Conservation (phyloP, 2,329 filamentous ascomycete genomes). For the Verticillium tricorpus region DNA sequence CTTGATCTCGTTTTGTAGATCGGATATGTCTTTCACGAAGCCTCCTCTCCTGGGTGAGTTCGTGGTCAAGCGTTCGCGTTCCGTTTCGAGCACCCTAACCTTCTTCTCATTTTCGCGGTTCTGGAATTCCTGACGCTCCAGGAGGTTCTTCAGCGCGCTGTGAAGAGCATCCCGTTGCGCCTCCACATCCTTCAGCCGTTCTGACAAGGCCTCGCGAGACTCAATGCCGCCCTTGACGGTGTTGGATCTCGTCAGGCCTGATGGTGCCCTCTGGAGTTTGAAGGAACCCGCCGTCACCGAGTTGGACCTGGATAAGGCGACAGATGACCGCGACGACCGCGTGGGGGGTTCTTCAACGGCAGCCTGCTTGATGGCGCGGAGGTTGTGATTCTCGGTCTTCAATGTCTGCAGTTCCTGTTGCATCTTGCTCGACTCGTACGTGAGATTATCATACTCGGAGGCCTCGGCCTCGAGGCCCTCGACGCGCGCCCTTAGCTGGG, state of each 20-base stretch:
- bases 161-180: slow-evolving; percentile 91
- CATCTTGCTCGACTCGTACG: slow-evolving; percentile 78
- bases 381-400: slow-evolving; percentile 59
- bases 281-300: slow-evolving; percentile 57
- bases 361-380: slow-evolving; percentile 38
- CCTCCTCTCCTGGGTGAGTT: slow-evolving; percentile 68
- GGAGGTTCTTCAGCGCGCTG: slow-evolving; percentile 75
- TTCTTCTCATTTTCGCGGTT: slow-evolving; percentile 79
- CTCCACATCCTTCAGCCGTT: slow-evolving; percentile 87
- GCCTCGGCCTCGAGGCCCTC: slow-evolving; percentile 75
- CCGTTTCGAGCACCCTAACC: slow-evolving; percentile 69
- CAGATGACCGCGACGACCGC: slow-evolving; percentile 18
- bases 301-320: slow-evolving; percentile 60
- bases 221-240: slow-evolving; percentile 46
- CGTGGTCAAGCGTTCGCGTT: slow-evolving; percentile 69
- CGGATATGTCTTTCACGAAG: slow-evolving; percentile 79
- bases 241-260: slow-evolving; percentile 55
- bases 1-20: slow-evolving; percentile 78
- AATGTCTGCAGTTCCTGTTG: slow-evolving; percentile 78
- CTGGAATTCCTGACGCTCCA: slow-evolving; percentile 82
- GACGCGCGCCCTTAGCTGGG: slow-evolving; percentile 69
- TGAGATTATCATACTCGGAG: slow-evolving; percentile 65
- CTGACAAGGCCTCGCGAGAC: slow-evolving; percentile 65
- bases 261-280: slow-evolving; percentile 28
- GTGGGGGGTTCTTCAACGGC: slow-evolving; percentile 8